These are phyloP conservation scores for Botryosphaeria dothidea DNA, from an alignment of 2,329 filamentous ascomycete genomes.

Conservation along the genomic window DNA sequence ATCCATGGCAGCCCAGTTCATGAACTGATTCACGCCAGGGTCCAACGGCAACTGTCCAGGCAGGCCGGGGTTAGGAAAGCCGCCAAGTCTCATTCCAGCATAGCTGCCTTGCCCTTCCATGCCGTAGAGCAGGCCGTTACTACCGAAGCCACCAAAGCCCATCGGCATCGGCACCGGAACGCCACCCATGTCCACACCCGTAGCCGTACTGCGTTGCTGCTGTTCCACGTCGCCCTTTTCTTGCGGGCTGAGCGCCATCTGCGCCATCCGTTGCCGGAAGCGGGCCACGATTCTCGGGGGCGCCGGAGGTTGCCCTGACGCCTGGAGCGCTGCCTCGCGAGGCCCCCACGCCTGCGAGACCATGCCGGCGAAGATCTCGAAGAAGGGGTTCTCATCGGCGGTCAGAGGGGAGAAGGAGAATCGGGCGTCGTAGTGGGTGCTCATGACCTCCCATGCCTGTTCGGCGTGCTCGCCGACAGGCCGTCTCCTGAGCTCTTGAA, in stretches of 20 bases:
- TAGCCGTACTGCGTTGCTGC: neutral
- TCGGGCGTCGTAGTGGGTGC: neutral
- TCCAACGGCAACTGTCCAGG: neutral
- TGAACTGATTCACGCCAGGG: neutral
- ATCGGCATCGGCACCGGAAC: neutral
- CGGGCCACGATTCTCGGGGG: neutral
- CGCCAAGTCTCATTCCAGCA: neutral
- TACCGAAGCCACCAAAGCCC: neutral
- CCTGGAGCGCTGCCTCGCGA: neutral
- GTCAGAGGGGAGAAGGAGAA: neutral
- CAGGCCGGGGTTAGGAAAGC: neutral
- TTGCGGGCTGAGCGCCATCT: neutral
- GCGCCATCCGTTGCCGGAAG: neutral
- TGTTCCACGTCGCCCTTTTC: neutral
- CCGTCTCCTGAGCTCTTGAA: conserved; percentile 43
- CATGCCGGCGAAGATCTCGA: neutral
- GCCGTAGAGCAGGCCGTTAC: neutral
- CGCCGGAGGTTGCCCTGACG: too few relatives aligned
- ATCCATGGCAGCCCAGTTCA: neutral
- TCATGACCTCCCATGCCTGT: neutral
- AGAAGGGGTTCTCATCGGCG: neutral
- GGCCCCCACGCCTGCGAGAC: neutral
- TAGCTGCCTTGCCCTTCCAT: neutral
- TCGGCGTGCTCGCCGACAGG: conserved; percentile 26
- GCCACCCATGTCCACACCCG: neutral